Evolutionary conservation across 2,329 filamentous ascomycete species (phyloP), one percentile per base, ranked within the genome.

Genomic region (Talaromyces sp.): DNA sequence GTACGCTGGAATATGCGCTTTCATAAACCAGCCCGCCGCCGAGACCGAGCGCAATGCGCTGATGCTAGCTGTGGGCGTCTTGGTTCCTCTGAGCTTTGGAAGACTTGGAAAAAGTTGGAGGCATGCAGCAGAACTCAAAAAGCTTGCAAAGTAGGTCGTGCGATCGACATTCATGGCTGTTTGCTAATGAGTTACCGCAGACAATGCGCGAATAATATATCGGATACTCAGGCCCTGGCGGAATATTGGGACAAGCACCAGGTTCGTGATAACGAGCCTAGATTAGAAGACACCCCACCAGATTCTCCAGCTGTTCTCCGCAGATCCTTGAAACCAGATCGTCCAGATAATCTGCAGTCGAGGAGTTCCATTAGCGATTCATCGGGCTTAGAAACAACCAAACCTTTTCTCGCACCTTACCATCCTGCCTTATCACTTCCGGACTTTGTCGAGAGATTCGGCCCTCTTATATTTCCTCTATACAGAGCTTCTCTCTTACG

Each of bases 1-100:
- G 46, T 87, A 91, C 76, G 92, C 91, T 5, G 94, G 94, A 28
- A 81, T 97, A 65, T 96, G 91, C 76, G 91, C 92, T 28, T 99
- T 97, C 71, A 80, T 94, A 70, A 96, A 96, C 72, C 84, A 83
- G 63, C 87, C 89, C 2, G 91, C 90, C 51, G 85, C 88, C 13
- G 89, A 90, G 65, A 85, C 84, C 54, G 84, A 89, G 54, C 87
- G 94, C 60, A 89, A 96, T 79, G 94, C 94, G 52, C 85, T 89
- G 65, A 97, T 99, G 85, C 86, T 97, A 62, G 89, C 93, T 13
- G 91, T 97, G 1, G 94, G 94, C 40, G 84, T 93, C 28, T 77
- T 99, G 64, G 91, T 97, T 1, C 90, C 91, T 6, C 74, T 96
- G 53, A 93, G 88, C 69, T 89, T 89, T 68, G 93, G 93, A 22